These are phyloP conservation scores for Saccharomycopsis selenospora DNA, from an alignment of 805 yeast genomes.

Conservation along the genomic window DNA sequence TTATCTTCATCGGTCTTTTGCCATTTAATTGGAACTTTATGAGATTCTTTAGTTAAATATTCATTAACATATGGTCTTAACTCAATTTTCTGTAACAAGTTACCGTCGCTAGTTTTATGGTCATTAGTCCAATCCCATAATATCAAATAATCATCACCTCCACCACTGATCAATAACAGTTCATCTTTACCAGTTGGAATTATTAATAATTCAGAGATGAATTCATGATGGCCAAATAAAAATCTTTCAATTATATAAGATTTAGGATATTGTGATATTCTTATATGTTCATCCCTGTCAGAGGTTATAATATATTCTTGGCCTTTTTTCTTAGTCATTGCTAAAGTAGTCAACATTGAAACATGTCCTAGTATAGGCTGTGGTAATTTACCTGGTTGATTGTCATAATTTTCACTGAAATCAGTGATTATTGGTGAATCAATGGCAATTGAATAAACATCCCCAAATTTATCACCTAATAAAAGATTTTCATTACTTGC, in stretches of 20 bases:
- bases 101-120: conserved; percentile 27
- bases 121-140: conserved; percentile 72
- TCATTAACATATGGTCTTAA: conserved; percentile 36
- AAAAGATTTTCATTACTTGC: conserved; percentile 44
- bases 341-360: conserved; percentile 84
- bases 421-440: conserved; percentile 22
- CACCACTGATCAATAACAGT: conserved; percentile 62
- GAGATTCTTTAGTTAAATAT: conserved; percentile 44
- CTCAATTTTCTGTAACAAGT: conserved; percentile 42
- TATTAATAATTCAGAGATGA: conserved; percentile 58
- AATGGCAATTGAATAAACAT: conserved; percentile 62
- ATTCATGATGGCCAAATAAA: conserved; percentile 82
- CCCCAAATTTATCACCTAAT: conserved; percentile 94
- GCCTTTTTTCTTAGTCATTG: conserved; percentile 37
- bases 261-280: conserved; percentile 74
- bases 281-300: conserved; percentile 95
- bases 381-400: conserved; percentile 42
- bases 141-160: conserved; percentile 75
- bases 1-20: conserved; percentile 41
- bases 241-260: conserved; percentile 72
- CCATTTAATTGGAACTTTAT: conserved; percentile 59
- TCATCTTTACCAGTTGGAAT: conserved; percentile 41
- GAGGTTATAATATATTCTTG: conserved; percentile 58
- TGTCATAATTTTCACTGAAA: conserved; percentile 25
- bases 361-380: conserved; percentile 90